phyloP scores from a whole-genome alignment of 305 asterid genomes.

The Fraxinus dipetala region DNA sequence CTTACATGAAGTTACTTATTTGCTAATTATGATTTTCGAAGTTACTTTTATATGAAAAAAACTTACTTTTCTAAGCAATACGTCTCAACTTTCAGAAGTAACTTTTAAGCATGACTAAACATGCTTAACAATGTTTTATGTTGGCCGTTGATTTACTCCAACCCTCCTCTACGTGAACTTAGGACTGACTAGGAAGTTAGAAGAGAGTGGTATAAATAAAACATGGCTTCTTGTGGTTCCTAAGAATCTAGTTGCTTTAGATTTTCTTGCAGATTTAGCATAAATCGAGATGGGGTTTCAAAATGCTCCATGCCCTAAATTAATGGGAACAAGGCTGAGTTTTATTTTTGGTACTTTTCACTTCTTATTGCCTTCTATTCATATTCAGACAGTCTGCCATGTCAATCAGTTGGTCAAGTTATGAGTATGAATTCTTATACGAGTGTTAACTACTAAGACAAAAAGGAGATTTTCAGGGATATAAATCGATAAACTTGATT shows the following conservation, averaged over 20 bases:
- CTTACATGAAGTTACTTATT: background rate
- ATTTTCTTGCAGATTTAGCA: background rate
- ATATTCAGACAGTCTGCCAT: background rate
- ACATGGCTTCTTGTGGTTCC: background rate
- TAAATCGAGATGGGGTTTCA: background rate
- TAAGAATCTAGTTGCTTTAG: background rate
- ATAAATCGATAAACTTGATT: background rate
- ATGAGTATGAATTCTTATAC: background rate
- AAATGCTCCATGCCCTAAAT: background rate
- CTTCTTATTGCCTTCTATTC: background rate
- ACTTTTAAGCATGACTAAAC: background rate
- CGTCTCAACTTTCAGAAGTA: no score
- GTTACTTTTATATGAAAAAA: background rate
- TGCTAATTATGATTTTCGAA: background rate
- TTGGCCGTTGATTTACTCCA: background rate
- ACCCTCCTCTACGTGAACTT: background rate
- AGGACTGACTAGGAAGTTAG: background rate
- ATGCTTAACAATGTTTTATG: background rate
- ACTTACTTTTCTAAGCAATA: background rate
- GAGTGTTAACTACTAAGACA: background rate
- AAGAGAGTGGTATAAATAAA: background rate
- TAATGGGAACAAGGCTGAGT: background rate
- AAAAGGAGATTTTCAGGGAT: background rate
- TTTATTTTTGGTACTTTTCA: background rate
- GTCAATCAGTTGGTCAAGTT: background rate